These are phyloP conservation scores for Nemophila menziesii DNA, from an alignment of 257 asterid genomes.

Conservation along the genomic window DNA sequence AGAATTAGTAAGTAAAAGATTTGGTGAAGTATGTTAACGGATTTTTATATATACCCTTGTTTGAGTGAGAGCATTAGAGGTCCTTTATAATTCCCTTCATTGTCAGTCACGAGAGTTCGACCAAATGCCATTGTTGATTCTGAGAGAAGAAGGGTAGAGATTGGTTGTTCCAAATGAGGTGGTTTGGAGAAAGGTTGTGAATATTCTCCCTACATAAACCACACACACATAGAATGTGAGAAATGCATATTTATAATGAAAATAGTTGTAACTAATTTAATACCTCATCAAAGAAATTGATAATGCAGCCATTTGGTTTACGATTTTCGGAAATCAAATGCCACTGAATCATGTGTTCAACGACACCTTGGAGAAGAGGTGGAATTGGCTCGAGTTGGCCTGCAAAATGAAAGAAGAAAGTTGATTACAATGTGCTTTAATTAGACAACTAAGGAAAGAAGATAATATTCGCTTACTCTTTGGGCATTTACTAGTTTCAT, in stretches of 20 bases:
- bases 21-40: not conserved
- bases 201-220: conserved; percentile 54
- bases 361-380: conserved; percentile 50
- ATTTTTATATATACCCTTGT: conserved; percentile 52
- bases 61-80: conserved; percentile 73
- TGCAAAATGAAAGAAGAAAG: conserved; percentile 12
- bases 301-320: conserved; percentile 87
- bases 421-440: not conserved
- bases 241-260: not conserved
- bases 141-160: conserved; percentile 72
- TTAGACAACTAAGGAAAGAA: not conserved
- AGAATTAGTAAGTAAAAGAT: not conserved
- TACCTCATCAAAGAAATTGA: conserved; percentile 94
- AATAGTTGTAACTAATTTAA: not conserved
- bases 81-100: conserved; percentile 78
- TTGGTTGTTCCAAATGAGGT: conserved; percentile 92
- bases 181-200: conserved; percentile 96
- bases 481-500: conserved; percentile 27
- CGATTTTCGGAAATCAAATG: conserved; percentile 62
- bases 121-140: conserved; percentile 94
- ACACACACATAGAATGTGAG: conserved; percentile 1
- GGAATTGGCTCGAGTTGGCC: conserved; percentile 87
- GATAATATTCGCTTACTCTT: conserved; percentile 32
- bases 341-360: conserved; percentile 88
- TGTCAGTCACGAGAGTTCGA: conserved; percentile 55